phyloP scores from a whole-genome alignment of 495 filamentous ascomycete genomes.

The Penicillium herquei region DNA sequence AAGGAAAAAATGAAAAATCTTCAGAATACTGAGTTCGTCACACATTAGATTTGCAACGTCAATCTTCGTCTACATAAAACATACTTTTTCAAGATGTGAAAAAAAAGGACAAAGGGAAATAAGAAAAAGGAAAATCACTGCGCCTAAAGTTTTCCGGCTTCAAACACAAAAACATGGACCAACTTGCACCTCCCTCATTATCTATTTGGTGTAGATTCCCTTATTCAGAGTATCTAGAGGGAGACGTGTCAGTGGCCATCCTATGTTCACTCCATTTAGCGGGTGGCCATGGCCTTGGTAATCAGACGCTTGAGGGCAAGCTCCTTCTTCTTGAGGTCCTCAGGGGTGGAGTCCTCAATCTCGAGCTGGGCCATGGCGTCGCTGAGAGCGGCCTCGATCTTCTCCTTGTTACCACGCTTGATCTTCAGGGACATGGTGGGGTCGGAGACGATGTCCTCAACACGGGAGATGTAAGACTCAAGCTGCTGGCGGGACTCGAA shows the following conservation, averaged over 20 bases:
- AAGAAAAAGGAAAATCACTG: constrained; percentile 25
- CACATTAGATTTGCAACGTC: constrained; percentile 42
- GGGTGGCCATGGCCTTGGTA: constrained; percentile 93
- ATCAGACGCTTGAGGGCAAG: constrained; percentile 95
- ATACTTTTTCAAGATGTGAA: constrained; percentile 33
- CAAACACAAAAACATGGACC: constrained; percentile 29
- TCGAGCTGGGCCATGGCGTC: constrained; percentile 86
- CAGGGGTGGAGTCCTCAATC: constrained; percentile 81
- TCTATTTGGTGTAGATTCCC: constrained; percentile 25
- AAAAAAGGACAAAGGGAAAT: constrained; percentile 15
- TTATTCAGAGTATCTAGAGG: constrained; percentile 15
- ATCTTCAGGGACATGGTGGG: constrained; percentile 93
- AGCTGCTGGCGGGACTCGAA: constrained; percentile 99
- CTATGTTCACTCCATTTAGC: constrained; percentile 54
- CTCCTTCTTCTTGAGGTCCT: constrained; percentile 99
- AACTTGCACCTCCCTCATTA: constrained; percentile 18
- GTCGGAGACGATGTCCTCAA: constrained; percentile 98
- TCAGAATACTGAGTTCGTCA: constrained; percentile 23
- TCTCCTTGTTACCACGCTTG: constrained; percentile 98
- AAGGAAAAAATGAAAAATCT: not conserved
- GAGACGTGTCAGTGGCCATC: constrained; percentile 19
- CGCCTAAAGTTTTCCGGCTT: constrained; percentile 32
- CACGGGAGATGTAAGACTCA: constrained; percentile 97
- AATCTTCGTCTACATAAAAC: constrained; percentile 36
- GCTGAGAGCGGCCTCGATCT: constrained; percentile 91